A percentile compares a stretch with the other conserved stretches of the same genome.
phyloP scores from a whole-genome alignment of 495 filamentous ascomycete species.

The Penicillium cinerascens region DNA sequence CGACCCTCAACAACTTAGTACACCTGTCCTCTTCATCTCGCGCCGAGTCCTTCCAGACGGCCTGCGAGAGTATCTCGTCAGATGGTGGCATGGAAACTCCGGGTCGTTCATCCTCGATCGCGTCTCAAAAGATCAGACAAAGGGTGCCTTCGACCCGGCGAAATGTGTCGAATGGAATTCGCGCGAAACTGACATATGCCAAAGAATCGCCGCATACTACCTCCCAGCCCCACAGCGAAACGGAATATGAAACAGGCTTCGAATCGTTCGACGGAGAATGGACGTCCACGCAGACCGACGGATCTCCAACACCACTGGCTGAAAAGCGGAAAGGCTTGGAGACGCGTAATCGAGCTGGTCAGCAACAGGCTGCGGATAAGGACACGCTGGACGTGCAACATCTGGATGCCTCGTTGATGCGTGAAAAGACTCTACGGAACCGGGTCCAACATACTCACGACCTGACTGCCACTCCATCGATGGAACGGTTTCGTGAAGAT shows the following conservation, averaged over 20 bases:
- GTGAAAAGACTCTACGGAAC: slow-evolving; percentile 34
- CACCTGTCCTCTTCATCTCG: slow-evolving; percentile 48
- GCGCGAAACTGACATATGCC: slow-evolving; percentile 5
- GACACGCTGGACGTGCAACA: slow-evolving; percentile 16
- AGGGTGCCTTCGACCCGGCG: slow-evolving; percentile 13
- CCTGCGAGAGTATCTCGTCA: slow-evolving; percentile 59
- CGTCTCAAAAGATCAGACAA: slow-evolving; percentile 30
- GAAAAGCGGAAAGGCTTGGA: slow-evolving; percentile 14
- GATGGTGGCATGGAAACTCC: slow-evolving; percentile 59
- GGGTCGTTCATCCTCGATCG: slow-evolving; percentile 34
- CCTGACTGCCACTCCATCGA: slow-evolving; percentile 24
- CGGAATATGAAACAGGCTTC: slow-evolving; percentile 22
- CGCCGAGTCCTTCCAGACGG: slow-evolving; percentile 71
- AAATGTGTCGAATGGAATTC: slow-evolving; percentile 11
- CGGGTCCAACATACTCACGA: slow-evolving; percentile 28
- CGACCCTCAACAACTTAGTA: slow-evolving; percentile 33
- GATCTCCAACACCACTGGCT: slow-evolving; percentile 16
- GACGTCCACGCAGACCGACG: slow-evolving; percentile 11
- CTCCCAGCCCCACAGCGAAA: slow-evolving; percentile 18
- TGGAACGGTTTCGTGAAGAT: slow-evolving; percentile 38
- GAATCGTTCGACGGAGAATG: slow-evolving; percentile 28
- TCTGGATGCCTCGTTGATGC: slow-evolving; percentile 27
- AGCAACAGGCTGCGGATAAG: neutral
- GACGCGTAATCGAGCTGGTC: neutral
- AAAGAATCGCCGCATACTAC: slow-evolving; percentile 12